Conservation (phyloP, 2,329 filamentous ascomycete species). For the Blumeria hordei region DNA sequence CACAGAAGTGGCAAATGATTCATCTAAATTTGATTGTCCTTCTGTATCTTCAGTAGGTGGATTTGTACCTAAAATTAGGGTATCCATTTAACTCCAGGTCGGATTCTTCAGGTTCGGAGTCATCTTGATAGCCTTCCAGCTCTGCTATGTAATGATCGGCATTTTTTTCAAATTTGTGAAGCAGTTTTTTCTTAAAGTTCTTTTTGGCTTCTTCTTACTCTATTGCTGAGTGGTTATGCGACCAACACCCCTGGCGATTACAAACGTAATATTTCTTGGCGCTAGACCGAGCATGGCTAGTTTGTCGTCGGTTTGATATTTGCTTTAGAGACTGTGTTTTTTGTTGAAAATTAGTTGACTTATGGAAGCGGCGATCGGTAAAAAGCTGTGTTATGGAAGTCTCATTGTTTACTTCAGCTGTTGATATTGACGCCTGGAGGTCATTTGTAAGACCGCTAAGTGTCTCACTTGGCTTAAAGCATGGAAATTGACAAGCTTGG, state of each 20-base stretch:
- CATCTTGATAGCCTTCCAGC: background rate
- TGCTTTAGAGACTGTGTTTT: background rate
- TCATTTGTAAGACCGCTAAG: background rate
- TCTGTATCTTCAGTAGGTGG: background rate
- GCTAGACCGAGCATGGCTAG: background rate
- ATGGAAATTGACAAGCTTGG: background rate
- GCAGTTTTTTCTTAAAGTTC: background rate
- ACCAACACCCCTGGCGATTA: background rate
- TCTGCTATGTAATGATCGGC: background rate
- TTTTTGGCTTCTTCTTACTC: background rate
- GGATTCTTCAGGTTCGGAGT: background rate
- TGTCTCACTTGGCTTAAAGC: background rate
- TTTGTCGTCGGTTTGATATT: background rate
- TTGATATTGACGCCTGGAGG: background rate
- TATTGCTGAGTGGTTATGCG: background rate
- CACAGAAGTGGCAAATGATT: background rate
- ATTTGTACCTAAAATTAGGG: background rate
- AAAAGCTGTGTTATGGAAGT: background rate
- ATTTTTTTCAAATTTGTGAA: background rate
- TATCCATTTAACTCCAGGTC: background rate
- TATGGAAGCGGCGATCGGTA: background rate
- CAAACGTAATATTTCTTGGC: background rate
- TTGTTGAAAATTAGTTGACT: background rate
- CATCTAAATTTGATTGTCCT: background rate
- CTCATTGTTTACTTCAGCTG: background rate